Conservation (phyloP, 2,329 filamentous ascomycete species). For the Pyricularia grisea region DNA sequence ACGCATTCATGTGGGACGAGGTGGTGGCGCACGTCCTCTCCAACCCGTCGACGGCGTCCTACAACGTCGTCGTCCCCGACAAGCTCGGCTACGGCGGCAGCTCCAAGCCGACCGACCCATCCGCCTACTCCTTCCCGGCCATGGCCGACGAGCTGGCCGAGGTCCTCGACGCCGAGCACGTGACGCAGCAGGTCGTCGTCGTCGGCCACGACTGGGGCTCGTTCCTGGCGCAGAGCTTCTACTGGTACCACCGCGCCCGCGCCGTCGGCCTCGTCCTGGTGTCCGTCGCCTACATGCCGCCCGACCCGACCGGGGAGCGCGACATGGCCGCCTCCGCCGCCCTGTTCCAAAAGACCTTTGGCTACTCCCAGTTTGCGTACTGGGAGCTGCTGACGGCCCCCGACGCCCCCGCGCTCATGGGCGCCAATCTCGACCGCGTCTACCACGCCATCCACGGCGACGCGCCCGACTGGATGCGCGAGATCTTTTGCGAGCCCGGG, state of each 20-base stretch:
- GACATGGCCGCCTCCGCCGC: conserved; percentile 25
- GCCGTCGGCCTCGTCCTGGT: conserved; percentile 30
- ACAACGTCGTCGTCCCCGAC: conserved; percentile 28
- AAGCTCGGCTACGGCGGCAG: conserved; percentile 28
- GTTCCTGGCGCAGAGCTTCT: conserved; percentile 26
- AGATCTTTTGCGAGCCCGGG: conserved; percentile 24
- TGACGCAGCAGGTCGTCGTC: conserved; percentile 23
- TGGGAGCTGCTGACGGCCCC: conserved; percentile 32
- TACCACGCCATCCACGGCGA: conserved; percentile 23
- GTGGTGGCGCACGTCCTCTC: conserved; percentile 24
- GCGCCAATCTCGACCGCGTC: conserved; percentile 25
- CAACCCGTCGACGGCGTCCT: neutral
- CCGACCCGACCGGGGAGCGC: conserved; percentile 17
- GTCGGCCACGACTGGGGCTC: conserved; percentile 43
- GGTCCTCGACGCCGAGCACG: conserved; percentile 27
- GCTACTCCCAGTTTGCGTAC: conserved; percentile 28
- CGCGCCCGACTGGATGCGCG: conserved; percentile 15
- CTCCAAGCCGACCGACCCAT: conserved; percentile 27
- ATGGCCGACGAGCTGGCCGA: conserved; percentile 27
- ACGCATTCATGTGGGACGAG: conserved; percentile 31
- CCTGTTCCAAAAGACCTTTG: conserved; percentile 21
- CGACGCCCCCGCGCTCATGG: conserved; percentile 26
- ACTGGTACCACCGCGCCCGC: conserved; percentile 28
- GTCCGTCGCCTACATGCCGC: conserved; percentile 30
- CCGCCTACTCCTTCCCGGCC: conserved; percentile 24